These are phyloP conservation scores for Rusavskia elegans DNA, from an alignment of 495 filamentous ascomycete species.

Conservation along the genomic window DNA sequence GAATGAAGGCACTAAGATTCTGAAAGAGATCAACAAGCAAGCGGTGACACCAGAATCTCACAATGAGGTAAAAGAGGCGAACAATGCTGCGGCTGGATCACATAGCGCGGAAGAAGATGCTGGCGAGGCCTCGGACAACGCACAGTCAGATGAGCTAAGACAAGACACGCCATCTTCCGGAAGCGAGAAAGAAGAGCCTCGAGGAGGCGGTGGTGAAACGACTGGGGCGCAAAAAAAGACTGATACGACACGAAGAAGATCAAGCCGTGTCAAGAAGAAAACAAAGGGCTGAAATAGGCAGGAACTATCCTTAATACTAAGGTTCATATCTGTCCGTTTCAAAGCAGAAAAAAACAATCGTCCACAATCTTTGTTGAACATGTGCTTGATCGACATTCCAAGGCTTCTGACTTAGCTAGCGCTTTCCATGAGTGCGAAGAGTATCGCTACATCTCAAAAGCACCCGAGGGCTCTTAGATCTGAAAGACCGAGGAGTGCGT, in stretches of 20 bases:
- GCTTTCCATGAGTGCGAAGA: too few species aligned
- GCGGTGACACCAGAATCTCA: not conserved
- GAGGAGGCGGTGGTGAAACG: not conserved
- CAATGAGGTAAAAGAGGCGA: not conserved
- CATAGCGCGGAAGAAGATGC: not conserved
- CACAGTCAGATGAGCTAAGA: slow-evolving; percentile 3
- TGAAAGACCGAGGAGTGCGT: too few species aligned
- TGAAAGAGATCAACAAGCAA: slow-evolving; percentile 24
- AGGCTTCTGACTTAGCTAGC: too few species aligned
- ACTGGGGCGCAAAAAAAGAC: not conserved
- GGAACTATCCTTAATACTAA: too few species aligned
- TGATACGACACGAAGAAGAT: not conserved
- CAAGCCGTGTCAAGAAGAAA: not conserved
- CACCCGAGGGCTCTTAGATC: too few species aligned
- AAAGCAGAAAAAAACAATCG: too few species aligned
- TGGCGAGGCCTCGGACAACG: slow-evolving; percentile 1
- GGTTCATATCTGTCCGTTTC: too few species aligned
- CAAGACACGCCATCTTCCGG: slow-evolving; percentile 7
- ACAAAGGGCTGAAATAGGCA: not conserved
- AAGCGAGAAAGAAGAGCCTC: not conserved
- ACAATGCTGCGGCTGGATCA: not conserved
- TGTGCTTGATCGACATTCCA: too few species aligned
- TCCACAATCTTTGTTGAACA: too few species aligned
- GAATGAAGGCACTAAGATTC: slow-evolving; percentile 48
- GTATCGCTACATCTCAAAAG: too few species aligned